Base-by-base conservation (phyloP, 1,139 yeast genomes). In the Suhomyces panamericanus region DNA sequence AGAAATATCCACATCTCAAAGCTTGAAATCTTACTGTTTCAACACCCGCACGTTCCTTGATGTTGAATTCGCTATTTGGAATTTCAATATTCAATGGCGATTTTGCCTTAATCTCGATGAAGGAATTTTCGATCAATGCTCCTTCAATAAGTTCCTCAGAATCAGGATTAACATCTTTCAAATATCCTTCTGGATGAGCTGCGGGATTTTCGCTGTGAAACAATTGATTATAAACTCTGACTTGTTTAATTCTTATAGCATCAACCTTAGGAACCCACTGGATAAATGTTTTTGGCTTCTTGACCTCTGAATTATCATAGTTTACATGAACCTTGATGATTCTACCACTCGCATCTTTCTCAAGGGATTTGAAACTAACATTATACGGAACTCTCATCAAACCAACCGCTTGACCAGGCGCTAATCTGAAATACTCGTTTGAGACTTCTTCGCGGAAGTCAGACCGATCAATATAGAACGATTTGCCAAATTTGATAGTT, bases 1-100 rank as follows among this genome's bases (percentile, higher is more conserved):
- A 85, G 79, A 91, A 95, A 69, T 93, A 93, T 22, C 99, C 99
- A 42, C 89, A 93, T 70, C 99, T 85, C 66, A 95, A 79, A 27
- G 96, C 99, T 72, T 95, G 99, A 88, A 95, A 95, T 64, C 99
- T 81, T 31, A 88, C 87, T n/a, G 95, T 81, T 64, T 93, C 95
- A 30, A 87, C 84, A 24, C 77, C 78, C 39, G 63, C 63, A 44
- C 66, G 67, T 63, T 87, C 95, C 55, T 73, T 74, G 53, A 86
- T 86, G 60, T 83, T 80, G 62, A 86, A 86, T 51, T 83, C 83
- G 49, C 86, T 85, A 47, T 81, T 78, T 13, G 83, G 80, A 46
- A 79, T 70, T 35, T 81, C 81, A 53, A 83, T 73, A 58, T 83
- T 84, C 83, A 93, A 80, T 42, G 98, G 97, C 17, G 93, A 83